Conservation (phyloP, 148 eudicot genomes). For the Camellia granthamiana region DNA sequence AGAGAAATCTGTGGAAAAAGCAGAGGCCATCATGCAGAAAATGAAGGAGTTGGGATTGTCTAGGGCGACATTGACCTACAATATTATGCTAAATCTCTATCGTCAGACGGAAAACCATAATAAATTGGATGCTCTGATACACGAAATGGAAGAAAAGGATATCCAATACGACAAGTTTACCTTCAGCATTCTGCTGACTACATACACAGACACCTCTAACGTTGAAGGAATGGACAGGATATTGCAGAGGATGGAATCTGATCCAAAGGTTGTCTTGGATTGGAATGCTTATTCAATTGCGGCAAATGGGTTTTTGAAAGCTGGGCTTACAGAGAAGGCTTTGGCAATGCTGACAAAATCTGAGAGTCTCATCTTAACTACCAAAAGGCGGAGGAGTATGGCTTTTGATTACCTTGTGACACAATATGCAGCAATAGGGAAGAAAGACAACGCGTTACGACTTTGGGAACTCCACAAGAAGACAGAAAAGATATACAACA, state of each 20-base stretch:
- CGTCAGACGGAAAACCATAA: constrained; percentile 19
- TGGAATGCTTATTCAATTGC: constrained; percentile 31
- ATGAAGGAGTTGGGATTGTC: constrained; percentile 30
- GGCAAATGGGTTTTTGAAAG: constrained; percentile 36
- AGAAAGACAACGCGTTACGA: constrained; percentile 43
- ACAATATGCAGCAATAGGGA: constrained; percentile 34
- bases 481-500: constrained; percentile 23
- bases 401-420: constrained; percentile 29
- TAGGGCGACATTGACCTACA: constrained; percentile 16
- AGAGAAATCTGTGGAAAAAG: constrained; percentile 37
- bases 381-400: constrained; percentile 19
- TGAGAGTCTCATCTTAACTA: constrained; percentile 23
- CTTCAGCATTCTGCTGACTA: constrained; percentile 25
- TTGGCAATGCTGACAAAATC: constrained; percentile 31
- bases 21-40: constrained; percentile 38
- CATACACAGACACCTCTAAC: constrained; percentile 27
- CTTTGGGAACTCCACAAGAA: constrained; percentile 38
- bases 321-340: constrained; percentile 32
- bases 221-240: constrained; percentile 25
- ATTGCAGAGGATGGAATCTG: constrained; percentile 32
- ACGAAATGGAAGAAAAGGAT: constrained; percentile 33
- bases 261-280: constrained; percentile 22
- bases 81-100: constrained; percentile 36
- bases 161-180: constrained; percentile 26
- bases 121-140: constrained; percentile 25